Evolutionary conservation across 495 filamentous ascomycete species (phyloP), one percentile per base, ranked within the genome.

Genomic region (Aspergillus heteromorphus): DNA sequence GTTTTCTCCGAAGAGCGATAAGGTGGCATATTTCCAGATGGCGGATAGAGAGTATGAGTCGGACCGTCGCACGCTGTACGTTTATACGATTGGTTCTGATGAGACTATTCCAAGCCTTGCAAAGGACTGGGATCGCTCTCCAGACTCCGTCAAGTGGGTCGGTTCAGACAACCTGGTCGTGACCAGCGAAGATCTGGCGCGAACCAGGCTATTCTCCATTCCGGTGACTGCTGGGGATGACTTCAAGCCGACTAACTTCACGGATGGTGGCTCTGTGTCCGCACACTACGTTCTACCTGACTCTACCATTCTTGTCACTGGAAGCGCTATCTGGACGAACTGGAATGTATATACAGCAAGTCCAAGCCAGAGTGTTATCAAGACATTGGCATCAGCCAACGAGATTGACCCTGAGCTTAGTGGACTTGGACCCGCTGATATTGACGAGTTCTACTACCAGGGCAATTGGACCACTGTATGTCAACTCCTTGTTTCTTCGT

Each of bases 1-100:
- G 1, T 75, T 76, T 51, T 71, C 72, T n/a, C 70, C 71, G 2
- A 63, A 73, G 49, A 66, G 72, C 41, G 56, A 62, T 25, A 61
- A 47, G 9, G 52, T 76, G 29, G 73, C 69, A 21, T 75, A 73
- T 53, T 62, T 72, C 55, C 72, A 76, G 58, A 71, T 72, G 71
- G 54, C 65, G n/a, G 65, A 72, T 4, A 57, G 61, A 34, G 41
- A 58, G 0, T 72, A 75, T 41, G 72, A 73, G 43, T 54, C 69
- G 0, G 72, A 74, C 56, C 66, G 68, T 17, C 69, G 68, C 40
- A 63, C 53, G 0, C 43, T 73, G 47, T 75, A 72, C 45, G 53
- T 74, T 14, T 65, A 75, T 49, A 62, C 59, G 16, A 43, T 70
- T 51, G 55, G 53, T 29, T 65, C 65, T 4, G 38, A 71, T 21